Evolutionary conservation across 73 alveolate species (phyloP), one percentile per base, ranked within the genome.

Genomic region (Tetrahymena thermophila): DNA sequence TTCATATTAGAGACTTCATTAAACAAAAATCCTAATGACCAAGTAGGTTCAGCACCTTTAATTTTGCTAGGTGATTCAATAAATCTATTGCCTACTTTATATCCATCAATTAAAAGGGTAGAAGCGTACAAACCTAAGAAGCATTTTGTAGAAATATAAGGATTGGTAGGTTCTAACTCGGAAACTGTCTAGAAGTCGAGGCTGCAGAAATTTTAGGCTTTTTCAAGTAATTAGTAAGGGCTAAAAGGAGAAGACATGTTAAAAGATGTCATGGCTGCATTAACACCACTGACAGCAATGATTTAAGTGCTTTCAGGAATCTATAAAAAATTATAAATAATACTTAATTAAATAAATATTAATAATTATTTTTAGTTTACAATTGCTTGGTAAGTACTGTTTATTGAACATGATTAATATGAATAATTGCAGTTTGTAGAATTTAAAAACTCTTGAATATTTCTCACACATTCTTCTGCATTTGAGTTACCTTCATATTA

Each of bases 11-110:
- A 71, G 85, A 95, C 58, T 95, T 95, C 42, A 85, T 95, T 94
- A 19, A 95, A 95, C 38, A 95, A 85, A 25, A 94, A 94, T 42
- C 95, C 97, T 34, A 95, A 93, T 21, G 97, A 85, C 97, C 97
- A 95, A 23, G 97, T 71, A 40, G 97, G 97, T 89, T 95, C 97
- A 17, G 94, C n/a, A 11, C 55, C 85, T 8, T 93, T 11, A 17
- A 95, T 89, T 56, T 85, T 50, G 84, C 97, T 94, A 13, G 95
- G 89, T 28, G 89, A 71, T 28, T 71, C 89, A 9, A 71, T 71
- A 4, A 71, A n/a, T 71, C 89, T 71, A 9, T 93, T 7, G 19
- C 93, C 95, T 19, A 94, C 43, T 43, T 56, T 84, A 43, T 94
- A 94, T 8, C 96, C 96, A 94, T 21, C 84, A 31, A 50, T 43